Evolutionary conservation across 805 yeast species (phyloP).

Genomic region (Grigorovia humatica): DNA sequence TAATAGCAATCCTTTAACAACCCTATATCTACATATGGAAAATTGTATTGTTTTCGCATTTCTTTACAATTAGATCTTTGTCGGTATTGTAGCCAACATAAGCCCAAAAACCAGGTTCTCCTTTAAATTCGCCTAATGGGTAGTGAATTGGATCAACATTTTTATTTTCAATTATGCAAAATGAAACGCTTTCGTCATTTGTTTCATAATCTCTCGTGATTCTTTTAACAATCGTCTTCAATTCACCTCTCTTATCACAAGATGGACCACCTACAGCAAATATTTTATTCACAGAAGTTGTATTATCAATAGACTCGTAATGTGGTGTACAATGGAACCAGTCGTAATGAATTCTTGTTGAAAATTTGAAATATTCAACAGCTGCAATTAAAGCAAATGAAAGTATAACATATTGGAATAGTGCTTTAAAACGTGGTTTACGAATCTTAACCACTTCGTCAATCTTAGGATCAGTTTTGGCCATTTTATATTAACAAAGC

Average conservation of each 20-base stretch:
- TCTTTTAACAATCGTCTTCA: constrained; percentile 32
- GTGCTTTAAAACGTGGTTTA: constrained; percentile 8
- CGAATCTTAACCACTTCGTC: constrained; percentile 1
- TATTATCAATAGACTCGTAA: constrained; percentile 4
- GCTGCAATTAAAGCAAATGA: constrained; percentile 30
- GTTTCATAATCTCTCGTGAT: constrained; percentile 33
- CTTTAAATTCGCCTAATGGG: constrained; percentile 26
- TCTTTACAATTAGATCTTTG: constrained; percentile 10
- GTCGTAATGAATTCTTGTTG: constrained; percentile 32
- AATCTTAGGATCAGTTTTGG: neutral
- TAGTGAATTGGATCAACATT: constrained; percentile 22
- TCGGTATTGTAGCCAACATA: constrained; percentile 26
- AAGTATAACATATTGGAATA: constrained; percentile 23
- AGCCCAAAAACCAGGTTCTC: constrained; percentile 28
- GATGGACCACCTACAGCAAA: constrained; percentile 35
- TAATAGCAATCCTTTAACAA: neutral
- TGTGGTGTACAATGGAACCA: constrained; percentile 35
- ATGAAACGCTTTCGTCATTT: constrained; percentile 26
- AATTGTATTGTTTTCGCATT: constrained; percentile 21
- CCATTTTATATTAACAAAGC: neutral
- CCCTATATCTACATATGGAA: constrained; percentile 15
- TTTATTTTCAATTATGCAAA: constrained; percentile 30
- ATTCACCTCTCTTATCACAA: constrained; percentile 36
- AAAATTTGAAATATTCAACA: constrained; percentile 35
- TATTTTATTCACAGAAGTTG: constrained; percentile 23